Conservation (phyloP, 2,329 filamentous ascomycete genomes). For the Thermomyces lanuginosus region DNA sequence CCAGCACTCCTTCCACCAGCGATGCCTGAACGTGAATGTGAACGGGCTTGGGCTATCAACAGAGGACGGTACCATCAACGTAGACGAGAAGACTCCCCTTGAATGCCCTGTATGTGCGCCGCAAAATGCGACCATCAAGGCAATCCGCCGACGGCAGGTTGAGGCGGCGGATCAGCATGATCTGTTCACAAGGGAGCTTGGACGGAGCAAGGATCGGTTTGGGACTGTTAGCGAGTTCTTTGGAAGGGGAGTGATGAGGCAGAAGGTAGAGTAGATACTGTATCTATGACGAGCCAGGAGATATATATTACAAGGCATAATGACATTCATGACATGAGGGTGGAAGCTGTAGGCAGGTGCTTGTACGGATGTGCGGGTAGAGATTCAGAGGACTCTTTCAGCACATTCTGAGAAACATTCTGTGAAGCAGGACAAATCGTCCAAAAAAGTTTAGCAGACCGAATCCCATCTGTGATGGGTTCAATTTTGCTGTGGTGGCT, state of each 20-base stretch:
- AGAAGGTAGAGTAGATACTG: slow-evolving; percentile 17
- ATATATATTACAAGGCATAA: no score
- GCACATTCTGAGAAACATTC: background rate
- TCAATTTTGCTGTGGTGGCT: no score
- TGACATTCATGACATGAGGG: no score
- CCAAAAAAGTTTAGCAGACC: no score
- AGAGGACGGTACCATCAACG: no score
- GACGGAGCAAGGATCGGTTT: slow-evolving; percentile 65
- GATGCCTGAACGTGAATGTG: slow-evolving; percentile 74
- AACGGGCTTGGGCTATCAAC: no score
- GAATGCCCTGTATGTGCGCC: slow-evolving; percentile 78
- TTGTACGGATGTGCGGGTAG: background rate
- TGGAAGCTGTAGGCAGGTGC: background rate
- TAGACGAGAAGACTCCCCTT: slow-evolving; percentile 45
- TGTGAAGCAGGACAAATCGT: no score
- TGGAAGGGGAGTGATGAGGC: slow-evolving; percentile 72
- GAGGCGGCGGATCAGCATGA: slow-evolving; percentile 80
- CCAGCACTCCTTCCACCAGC: slow-evolving; percentile 91
- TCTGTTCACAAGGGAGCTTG: slow-evolving; percentile 67
- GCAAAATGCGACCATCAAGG: slow-evolving; percentile 73
- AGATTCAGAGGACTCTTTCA: background rate
- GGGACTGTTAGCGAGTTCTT: slow-evolving; percentile 91
- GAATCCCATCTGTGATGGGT: no score
- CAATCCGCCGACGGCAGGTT: slow-evolving; percentile 70
- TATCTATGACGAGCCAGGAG: background rate